A percentile compares a stretch with the other conserved stretches of the same genome.
These are phyloP conservation scores for Acephala macrosclerotiorum DNA, from an alignment of 2,329 filamentous ascomycete genomes.

Conservation along the genomic window DNA sequence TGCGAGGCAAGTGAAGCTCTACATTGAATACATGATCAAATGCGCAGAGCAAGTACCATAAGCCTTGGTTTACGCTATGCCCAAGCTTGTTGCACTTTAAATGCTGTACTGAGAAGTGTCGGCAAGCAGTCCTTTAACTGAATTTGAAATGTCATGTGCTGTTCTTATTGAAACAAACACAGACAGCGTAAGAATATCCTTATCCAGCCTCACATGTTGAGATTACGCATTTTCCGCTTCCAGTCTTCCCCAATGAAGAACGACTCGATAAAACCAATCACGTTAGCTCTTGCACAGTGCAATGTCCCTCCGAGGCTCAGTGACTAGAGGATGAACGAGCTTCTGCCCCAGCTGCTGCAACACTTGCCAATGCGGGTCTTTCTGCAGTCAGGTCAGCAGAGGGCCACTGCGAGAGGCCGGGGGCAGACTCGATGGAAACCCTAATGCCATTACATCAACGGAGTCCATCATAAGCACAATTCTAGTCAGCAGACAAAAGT, in stretches of 20 bases:
- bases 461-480: background rate
- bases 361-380: no score
- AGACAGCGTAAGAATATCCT: no score
- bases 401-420: no score
- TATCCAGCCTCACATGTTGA: no score
- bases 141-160: background rate
- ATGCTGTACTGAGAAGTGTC: background rate
- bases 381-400: no score
- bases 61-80: no score
- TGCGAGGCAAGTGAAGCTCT: slow-evolving; percentile 1
- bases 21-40: no score
- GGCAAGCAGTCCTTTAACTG: background rate
- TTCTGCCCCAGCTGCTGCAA: no score
- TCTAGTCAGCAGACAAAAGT: background rate
- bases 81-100: background rate
- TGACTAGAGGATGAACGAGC: no score
- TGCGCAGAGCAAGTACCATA: no score
- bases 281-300: no score
- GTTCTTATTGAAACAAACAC: background rate
- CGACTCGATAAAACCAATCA: background rate
- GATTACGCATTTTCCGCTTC: background rate
- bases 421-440: background rate
- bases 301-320: no score
- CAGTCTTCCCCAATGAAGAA: background rate
- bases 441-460: background rate